Percentiles rank a stretch among this genome's conserved stretches.
Evolutionary conservation across 495 filamentous ascomycete genomes (phyloP).

Genomic region (Daldinia vernicosa): DNA sequence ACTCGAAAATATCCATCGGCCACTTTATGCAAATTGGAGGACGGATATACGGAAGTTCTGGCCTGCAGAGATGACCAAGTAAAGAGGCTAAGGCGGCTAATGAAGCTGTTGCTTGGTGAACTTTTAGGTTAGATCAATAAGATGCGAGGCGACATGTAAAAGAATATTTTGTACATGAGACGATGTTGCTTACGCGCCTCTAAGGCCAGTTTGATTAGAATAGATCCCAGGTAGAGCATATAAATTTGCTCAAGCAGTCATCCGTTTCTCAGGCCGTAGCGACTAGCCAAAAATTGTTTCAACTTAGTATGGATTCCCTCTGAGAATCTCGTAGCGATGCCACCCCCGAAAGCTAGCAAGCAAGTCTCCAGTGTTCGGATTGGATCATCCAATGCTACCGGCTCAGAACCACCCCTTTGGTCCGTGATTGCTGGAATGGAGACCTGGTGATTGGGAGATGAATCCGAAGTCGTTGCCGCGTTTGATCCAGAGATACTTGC

Average conservation of each 20-base stretch:
- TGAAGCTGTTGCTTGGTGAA: not conserved
- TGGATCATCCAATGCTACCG: conserved; percentile 17
- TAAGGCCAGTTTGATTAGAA: not conserved
- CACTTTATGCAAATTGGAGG: conserved; percentile 17
- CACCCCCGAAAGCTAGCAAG: conserved; percentile 13
- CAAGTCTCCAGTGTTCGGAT: conserved; percentile 13
- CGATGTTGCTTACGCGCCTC: not conserved
- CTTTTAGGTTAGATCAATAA: not conserved
- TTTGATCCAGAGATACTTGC: not conserved
- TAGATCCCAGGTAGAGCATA: not conserved
- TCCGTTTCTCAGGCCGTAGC: conserved; percentile 5
- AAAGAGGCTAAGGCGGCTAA: not conserved
- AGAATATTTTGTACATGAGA: not conserved
- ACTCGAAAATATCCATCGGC: conserved; percentile 6
- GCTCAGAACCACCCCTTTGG: conserved; percentile 4
- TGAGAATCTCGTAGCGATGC: conserved; percentile 17
- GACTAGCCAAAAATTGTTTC: conserved; percentile 12
- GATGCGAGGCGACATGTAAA: not conserved
- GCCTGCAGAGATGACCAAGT: not conserved
- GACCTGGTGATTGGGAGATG: not conserved
- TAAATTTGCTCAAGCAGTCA: not conserved
- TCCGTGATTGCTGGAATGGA: conserved; percentile 11
- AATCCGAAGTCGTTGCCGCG: not conserved
- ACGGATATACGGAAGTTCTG: conserved; percentile 13
- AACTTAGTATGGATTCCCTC: conserved; percentile 16